These are phyloP conservation scores for Medicago arabica DNA, from an alignment of 306 rosid genomes.

Conservation along the genomic window DNA sequence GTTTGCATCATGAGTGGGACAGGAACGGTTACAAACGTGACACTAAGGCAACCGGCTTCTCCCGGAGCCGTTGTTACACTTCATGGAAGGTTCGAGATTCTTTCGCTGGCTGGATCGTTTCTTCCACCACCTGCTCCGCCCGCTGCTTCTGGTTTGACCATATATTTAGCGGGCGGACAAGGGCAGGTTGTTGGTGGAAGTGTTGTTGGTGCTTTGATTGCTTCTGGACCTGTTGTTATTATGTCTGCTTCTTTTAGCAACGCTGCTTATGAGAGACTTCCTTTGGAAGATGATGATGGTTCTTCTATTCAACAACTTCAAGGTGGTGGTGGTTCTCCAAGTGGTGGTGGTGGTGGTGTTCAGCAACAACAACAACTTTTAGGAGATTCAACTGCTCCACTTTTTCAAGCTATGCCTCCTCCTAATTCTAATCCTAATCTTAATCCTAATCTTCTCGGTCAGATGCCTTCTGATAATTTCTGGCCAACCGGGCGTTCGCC, in stretches of 20 bases:
- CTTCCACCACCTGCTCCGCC: constrained; percentile 95
- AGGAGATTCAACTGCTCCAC: constrained; percentile 66
- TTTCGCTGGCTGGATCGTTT: constrained; percentile 82
- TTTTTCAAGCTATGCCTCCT: constrained; percentile 79
- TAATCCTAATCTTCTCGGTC: constrained; percentile 80
- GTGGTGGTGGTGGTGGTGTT: constrained; percentile 45
- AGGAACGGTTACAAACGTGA: constrained; percentile 88
- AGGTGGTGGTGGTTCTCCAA: constrained; percentile 68
- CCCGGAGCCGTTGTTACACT: constrained; percentile 82
- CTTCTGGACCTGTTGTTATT: constrained; percentile 89
- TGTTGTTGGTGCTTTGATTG: constrained; percentile 73
- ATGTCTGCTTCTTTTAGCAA: constrained; percentile 97
- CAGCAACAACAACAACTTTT: constrained; percentile 61
- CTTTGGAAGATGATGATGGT: constrained; percentile 83
- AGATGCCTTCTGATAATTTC: constrained; percentile 79
- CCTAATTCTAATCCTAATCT: background rate
- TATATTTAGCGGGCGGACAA: constrained; percentile 88
- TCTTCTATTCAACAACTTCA: constrained; percentile 56
- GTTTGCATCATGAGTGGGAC: constrained; percentile 96
- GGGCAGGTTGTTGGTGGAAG: constrained; percentile 98
- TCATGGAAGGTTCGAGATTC: constrained; percentile 92
- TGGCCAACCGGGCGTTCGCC: constrained; percentile 87
- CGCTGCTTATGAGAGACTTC: constrained; percentile 97
- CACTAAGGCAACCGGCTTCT: constrained; percentile 84
- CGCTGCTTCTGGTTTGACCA: constrained; percentile 79